phyloP scores from a whole-genome alignment of 371 early-diverging fungal genomes.

The Syncephalastrum sp. region DNA sequence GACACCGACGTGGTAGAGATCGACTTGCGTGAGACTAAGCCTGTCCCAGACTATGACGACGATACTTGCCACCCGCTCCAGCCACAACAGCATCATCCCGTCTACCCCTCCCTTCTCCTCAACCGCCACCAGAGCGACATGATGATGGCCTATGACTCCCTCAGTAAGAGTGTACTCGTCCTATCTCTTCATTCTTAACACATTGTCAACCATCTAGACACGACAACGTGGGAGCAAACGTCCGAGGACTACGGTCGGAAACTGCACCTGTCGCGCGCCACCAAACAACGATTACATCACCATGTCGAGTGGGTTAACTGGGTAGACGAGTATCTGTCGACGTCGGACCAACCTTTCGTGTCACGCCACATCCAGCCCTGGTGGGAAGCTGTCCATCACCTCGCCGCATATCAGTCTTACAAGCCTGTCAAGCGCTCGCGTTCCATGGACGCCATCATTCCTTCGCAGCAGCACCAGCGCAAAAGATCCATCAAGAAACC shows the following conservation, averaged over 20 bases:
- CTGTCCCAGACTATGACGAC: conserved; percentile 6
- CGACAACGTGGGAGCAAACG: too few relatives aligned
- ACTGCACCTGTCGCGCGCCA: too few relatives aligned
- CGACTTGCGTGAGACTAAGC: conserved; percentile 18
- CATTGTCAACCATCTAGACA: neutral
- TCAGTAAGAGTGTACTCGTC: neutral
- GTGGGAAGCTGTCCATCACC: neutral
- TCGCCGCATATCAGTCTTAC: conserved; percentile 1
- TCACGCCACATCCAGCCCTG: too few relatives aligned
- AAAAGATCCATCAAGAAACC: conserved; percentile 3
- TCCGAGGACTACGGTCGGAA: too few relatives aligned
- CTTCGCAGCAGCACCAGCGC: too few relatives aligned
- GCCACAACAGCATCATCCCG: neutral
- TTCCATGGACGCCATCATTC: too few relatives aligned
- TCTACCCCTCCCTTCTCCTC: conserved; percentile 8
- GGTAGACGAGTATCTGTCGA: too few relatives aligned
- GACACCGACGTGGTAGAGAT: conserved; percentile 45
- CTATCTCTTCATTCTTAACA: neutral
- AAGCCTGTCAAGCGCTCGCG: neutral
- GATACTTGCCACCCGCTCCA: neutral
- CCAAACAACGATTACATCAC: too few relatives aligned
- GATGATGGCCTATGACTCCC: neutral
- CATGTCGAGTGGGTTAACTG: too few relatives aligned
- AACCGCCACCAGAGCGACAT: conserved; percentile 4
- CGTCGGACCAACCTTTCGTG: too few relatives aligned